Base-by-base conservation (phyloP, 768 basidiomycete species). In the Hygrophorus russula region DNA sequence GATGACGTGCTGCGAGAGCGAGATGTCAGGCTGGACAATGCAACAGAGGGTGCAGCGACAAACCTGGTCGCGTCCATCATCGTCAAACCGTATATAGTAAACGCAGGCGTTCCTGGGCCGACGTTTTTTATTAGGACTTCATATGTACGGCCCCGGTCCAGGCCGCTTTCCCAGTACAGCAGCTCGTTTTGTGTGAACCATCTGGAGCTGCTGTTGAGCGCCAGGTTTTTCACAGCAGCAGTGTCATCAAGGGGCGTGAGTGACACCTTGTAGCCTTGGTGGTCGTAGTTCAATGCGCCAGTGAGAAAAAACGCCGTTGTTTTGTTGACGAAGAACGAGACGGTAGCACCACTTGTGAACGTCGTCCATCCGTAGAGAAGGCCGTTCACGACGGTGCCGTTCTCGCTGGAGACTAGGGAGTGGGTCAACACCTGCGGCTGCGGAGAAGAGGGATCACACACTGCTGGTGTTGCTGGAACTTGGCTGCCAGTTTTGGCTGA, bases 171-270 rank as follows among this genome's bases (percentile, higher is more conserved):
- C n/a, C 29, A 55, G 19, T 46, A 55, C 18, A 53, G 2, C 2
- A 53, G 36, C 32, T 51, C 47, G 39, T 51, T 42, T 5, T 53
- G 38, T 6, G 47, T 52, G 13, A 55, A 53, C 54, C 54, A 55
- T 28, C 49, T 49, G 1, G 52, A 51, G 10, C 51, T 53, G n/a
- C 39, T 52, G 31, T 55, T 55, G 37, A 55, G 51, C 32, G 47
- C n/a, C n/a, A n/a, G n/a, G n/a, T n/a, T n/a, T n/a, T n/a, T n/a
- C n/a, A n/a, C n/a, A n/a, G n/a, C n/a, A n/a, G n/a, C n/a, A n/a
- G n/a, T n/a, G n/a, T n/a, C n/a, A n/a, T n/a, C n/a, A n/a, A n/a
- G 38, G 10, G 40, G 28, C 28, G 40, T 29, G 5, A 41, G 8
- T 5, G 27, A 30, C n/a, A 41, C 40, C 10, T 15, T 7, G 14